Base-by-base conservation (phyloP, 306 rosid genomes). In the Albizia julibrissin region DNA sequence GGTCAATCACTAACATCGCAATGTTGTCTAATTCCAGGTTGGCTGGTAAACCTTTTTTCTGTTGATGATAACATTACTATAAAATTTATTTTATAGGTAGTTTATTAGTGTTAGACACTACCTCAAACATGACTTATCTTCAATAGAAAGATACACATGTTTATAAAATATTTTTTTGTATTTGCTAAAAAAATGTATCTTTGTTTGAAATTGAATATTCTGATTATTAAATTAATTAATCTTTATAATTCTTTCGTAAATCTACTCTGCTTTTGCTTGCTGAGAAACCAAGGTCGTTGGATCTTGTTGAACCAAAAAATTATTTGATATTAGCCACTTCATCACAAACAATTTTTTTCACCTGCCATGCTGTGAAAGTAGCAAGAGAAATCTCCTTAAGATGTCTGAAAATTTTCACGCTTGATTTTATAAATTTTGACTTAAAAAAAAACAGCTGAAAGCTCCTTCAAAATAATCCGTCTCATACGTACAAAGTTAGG, bases 391-490 rank as follows among this genome's bases (percentile, higher is more conserved):
- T 16, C 5, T 0, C 40, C 69, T 29, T 29, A 64, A 21, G 61
- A 54, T 1, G 26, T 54, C 61, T 54, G 12, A 8, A 54, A 0
- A 21, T 54, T 54, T 54, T 56, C 13, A 6, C 1, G 16, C 67
- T n/a, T n/a, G n/a, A 61, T 24, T 33, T 26, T 22, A 26, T 59
- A 34, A 34, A 34, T 34, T 5, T 34, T 58, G 68, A 61, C 4
- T 16, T 26, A n/a, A n/a, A n/a, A n/a, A n/a, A n/a, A n/a, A n/a
- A n/a, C 37, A 5, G 7, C 18, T 0, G 34, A 52, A 61, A 39
- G 42, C 18, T 31, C 46, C 44, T 61, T 43, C 42, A 21, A 70
- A 81, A 85, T 72, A 44, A 66, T 33, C 58, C 42, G 43, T 31
- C 64, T 40, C 22, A 59, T 40, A 14, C n/a, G 18, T 3, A 26